Evolutionary conservation across 1,284 basidiomycete genomes (phyloP), one percentile per base, ranked within the genome.

Genomic region (Cryptococcus depauperatus): DNA sequence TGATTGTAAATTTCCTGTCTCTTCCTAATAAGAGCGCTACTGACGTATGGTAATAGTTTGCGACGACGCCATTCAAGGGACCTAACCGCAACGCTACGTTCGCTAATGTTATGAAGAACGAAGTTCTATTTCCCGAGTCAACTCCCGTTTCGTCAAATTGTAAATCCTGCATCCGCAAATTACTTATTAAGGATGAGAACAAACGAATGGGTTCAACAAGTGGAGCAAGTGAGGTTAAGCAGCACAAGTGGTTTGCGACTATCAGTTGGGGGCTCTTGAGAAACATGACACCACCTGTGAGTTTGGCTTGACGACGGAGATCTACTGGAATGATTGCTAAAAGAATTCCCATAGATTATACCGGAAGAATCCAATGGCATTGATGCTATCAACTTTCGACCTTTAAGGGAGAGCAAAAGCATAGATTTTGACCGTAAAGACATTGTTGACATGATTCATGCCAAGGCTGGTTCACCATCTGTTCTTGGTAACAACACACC

Each of bases 11-110:
- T 84, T 13, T 14, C 18, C 19, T 33, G n/a, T 22, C 25, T 4
- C 32, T 18, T 28, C 32, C 11, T 22, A 21, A 41, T 41, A 26
- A 14, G 10, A 6, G 3, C 18, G 22, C 33, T 32, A 37, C 54
- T 58, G 44, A 37, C 35, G 32, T n/a, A 29, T 43, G 3, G 13
- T 35, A 56, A 16, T 70, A 92, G 89, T 95, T 85, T 69, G 92
- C 90, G 29, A 95, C 90, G 43, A 98, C 95, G 44, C 95, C 95
- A 28, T 98, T 98, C 83, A 99, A 99, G 75, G 95, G 93, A 34
- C 76, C 79, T 40, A 85, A 92, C 73, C 84, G 95, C 56, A 86
- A 87, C 70, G 85, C 91, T 59, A 99, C 95, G 22, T 99, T 99
- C 76, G 77, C 83, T 64, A 98, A 98, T 73, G 93, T 98, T 64